Evolutionary conservation across 768 basidiomycete genomes (phyloP).

Genomic region (Kwoniella sp.): DNA sequence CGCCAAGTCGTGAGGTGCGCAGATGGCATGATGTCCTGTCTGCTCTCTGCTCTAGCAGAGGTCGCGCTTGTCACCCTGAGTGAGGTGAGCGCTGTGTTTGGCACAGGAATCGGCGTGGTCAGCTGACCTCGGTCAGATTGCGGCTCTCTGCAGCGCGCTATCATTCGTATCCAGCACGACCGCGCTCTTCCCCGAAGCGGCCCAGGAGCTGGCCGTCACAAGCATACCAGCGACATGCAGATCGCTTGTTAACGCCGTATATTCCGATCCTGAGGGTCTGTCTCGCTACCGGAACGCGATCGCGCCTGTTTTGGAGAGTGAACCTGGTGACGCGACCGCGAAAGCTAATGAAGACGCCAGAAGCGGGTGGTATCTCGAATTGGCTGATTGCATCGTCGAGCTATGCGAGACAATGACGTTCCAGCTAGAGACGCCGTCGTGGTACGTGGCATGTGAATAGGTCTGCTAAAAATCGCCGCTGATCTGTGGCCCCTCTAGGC

Average conservation of each 20-base stretch:
- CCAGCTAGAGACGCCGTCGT: constrained; percentile 4
- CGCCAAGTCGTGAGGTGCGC: constrained; percentile 4
- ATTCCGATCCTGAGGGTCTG: neutral
- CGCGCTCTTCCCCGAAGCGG: constrained; percentile 8
- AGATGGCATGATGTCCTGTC: constrained; percentile 1
- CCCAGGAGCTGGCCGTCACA: neutral
- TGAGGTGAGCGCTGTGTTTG: constrained; percentile 8
- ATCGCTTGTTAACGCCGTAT: neutral
- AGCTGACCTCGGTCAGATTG: constrained; percentile 5
- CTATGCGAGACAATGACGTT: constrained; percentile 13
- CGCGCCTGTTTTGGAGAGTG: no score
- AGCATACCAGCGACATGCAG: constrained; percentile 1
- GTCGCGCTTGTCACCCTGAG: neutral
- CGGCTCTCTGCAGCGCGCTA: constrained; percentile 7
- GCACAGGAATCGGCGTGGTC: no score
- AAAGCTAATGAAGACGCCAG: neutral
- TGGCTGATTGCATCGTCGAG: constrained; percentile 6
- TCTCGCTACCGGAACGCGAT: no score
- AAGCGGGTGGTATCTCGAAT: constrained; percentile 5
- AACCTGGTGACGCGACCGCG: neutral
- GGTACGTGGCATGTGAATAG: constrained; percentile 22
- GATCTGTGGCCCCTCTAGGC: constrained; percentile 12
- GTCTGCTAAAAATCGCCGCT: no score
- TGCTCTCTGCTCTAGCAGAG: neutral
- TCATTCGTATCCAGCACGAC: neutral